A percentile compares a stretch with the other conserved stretches of the same genome.
Evolutionary conservation across 2,329 filamentous ascomycete species (phyloP).

Genomic region (Ceratocystis variospora): DNA sequence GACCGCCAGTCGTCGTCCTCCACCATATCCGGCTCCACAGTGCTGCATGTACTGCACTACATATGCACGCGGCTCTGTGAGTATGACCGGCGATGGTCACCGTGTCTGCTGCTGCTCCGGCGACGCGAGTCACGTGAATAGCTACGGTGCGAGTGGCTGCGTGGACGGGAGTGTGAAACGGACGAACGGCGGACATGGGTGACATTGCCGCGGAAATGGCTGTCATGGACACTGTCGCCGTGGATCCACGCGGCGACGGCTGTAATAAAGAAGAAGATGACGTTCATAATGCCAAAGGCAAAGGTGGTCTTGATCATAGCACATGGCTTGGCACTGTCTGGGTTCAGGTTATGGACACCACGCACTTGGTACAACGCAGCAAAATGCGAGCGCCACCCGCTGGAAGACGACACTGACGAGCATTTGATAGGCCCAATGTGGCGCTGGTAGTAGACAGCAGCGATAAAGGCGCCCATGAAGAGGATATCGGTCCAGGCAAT

Average conservation of each 20-base stretch:
- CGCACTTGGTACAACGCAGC: slow-evolving; percentile 47
- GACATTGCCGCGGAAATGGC: slow-evolving; percentile 31
- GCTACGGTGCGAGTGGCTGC: slow-evolving; percentile 15
- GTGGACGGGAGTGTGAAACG: slow-evolving; percentile 21
- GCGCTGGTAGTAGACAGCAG: slow-evolving; percentile 45
- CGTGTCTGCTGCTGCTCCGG: slow-evolving; percentile 31
- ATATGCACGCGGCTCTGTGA: slow-evolving; percentile 41
- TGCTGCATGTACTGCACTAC: slow-evolving; percentile 22
- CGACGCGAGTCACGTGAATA: slow-evolving; percentile 23
- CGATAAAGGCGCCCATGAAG: slow-evolving; percentile 52
- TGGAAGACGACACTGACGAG: slow-evolving; percentile 38
- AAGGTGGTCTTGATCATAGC: slow-evolving; percentile 85
- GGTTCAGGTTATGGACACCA: slow-evolving; percentile 34
- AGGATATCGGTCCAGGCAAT: slow-evolving; percentile 45
- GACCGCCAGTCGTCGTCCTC: neutral
- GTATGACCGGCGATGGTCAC: slow-evolving; percentile 30
- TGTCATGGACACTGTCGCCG: slow-evolving; percentile 34
- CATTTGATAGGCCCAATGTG: slow-evolving; percentile 53
- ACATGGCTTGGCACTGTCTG: slow-evolving; percentile 60
- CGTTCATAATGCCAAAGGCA: slow-evolving; percentile 81
- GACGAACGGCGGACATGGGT: slow-evolving; percentile 27
- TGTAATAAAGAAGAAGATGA: slow-evolving; percentile 66
- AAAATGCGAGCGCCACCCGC: slow-evolving; percentile 41
- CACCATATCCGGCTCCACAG: neutral
- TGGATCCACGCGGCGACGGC: slow-evolving; percentile 52